phyloP scores from a whole-genome alignment of 305 asterid species.

The Fraxinus baroniana region DNA sequence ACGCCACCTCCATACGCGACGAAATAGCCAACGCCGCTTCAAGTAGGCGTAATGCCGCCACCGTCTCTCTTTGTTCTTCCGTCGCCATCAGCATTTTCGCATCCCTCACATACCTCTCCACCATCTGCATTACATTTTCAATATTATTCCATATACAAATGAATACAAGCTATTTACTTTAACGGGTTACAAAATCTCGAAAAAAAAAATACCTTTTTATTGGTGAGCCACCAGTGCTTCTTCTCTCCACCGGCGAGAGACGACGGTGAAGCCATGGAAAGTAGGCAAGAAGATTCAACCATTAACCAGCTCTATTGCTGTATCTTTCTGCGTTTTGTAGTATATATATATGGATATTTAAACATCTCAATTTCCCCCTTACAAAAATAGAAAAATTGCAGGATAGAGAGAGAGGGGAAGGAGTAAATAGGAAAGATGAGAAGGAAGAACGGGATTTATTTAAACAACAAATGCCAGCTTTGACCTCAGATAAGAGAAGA shows the following conservation, averaged over 20 bases:
- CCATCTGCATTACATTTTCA: constrained; percentile 52
- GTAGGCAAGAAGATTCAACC: constrained; percentile 40
- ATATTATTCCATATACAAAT: not conserved
- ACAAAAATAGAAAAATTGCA: not conserved
- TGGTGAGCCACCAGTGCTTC: constrained; percentile 97
- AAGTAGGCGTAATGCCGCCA: constrained; percentile 63
- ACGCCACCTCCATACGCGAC: constrained; percentile 74
- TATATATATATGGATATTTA: not conserved
- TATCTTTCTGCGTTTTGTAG: constrained; percentile 7
- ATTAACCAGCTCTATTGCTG: constrained; percentile 22
- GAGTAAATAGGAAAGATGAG: not conserved
- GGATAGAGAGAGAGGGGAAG: constrained; percentile 19
- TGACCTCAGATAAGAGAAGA: constrained; percentile 38
- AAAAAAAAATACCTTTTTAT: constrained; percentile 49
- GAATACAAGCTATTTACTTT: not conserved
- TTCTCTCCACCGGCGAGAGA: constrained; percentile 54
- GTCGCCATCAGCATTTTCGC: constrained; percentile 65
- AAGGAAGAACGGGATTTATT: constrained; percentile 29
- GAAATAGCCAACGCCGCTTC: constrained; percentile 71
- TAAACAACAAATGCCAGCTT: constrained; percentile 67
- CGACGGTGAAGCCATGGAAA: constrained; percentile 64
- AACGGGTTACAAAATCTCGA: too few relatives aligned
- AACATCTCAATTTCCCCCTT: constrained; percentile 29
- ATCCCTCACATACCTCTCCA: constrained; percentile 77
- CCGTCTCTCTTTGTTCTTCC: constrained; percentile 54